Conservation (phyloP, 345 rosid genomes). For the Rhodomyrtus tomentosa region DNA sequence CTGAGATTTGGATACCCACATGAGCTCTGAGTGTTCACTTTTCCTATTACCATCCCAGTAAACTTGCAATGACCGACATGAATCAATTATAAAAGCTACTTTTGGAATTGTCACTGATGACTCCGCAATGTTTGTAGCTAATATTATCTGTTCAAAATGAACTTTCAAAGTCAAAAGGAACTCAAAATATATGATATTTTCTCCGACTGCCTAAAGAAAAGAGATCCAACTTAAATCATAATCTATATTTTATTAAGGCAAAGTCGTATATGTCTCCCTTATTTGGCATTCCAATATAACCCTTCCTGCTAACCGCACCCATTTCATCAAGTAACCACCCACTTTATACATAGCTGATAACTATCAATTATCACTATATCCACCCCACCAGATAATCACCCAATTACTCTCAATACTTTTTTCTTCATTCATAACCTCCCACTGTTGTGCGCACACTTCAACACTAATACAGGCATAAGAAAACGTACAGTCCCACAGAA, state of each 20-base stretch:
- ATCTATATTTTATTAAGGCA: background rate
- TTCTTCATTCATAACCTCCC: background rate
- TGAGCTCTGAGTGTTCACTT: slow-evolving; percentile 62
- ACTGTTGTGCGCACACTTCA: background rate
- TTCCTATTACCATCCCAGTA: slow-evolving; percentile 60
- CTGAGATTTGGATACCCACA: slow-evolving; percentile 94
- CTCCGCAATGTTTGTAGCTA: slow-evolving; percentile 95
- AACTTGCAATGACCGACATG: slow-evolving; percentile 89
- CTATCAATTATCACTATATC: background rate
- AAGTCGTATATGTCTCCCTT: background rate
- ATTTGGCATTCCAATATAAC: background rate
- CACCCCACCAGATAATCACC: background rate
- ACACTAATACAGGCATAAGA: background rate
- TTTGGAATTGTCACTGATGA: slow-evolving; percentile 95
- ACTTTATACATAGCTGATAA: background rate
- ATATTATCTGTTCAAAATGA: slow-evolving; percentile 48
- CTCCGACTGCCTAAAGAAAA: background rate
- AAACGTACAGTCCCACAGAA: background rate
- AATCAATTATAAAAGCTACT: slow-evolving; percentile 85
- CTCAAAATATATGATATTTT: background rate
- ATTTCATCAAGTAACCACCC: background rate
- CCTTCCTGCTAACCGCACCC: background rate
- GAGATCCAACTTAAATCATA: background rate
- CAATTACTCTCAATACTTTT: background rate
- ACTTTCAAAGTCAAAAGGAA: background rate